phyloP scores from a whole-genome alignment of 1,139 yeast genomes.

The Candida neerlandica region DNA sequence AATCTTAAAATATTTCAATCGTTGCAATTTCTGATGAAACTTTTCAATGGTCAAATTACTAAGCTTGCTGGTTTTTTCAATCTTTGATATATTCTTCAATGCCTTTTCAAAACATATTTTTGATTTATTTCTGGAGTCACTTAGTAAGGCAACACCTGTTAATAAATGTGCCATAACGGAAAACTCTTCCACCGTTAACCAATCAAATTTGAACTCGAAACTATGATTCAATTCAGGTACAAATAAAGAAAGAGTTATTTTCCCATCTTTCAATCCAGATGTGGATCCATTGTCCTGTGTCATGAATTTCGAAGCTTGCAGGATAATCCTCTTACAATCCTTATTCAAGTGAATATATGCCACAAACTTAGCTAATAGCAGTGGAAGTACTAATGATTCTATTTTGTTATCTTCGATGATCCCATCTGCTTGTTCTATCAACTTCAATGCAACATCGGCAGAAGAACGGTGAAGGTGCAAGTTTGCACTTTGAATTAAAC shows the following conservation, averaged over 20 bases:
- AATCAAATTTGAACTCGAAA: constrained; percentile 23
- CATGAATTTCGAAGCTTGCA: background rate
- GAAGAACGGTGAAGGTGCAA: constrained; percentile 33
- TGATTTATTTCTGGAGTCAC: constrained; percentile 30
- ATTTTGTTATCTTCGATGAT: background rate
- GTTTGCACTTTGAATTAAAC: constrained; percentile 25
- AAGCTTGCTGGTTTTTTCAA: background rate
- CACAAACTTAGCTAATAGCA: background rate
- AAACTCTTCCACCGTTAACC: constrained; percentile 49
- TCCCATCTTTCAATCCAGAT: constrained; percentile 1
- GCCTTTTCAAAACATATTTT: constrained; percentile 39
- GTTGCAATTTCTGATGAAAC: constrained; percentile 19
- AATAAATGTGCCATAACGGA: constrained; percentile 40
- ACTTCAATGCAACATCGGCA: constrained; percentile 20
- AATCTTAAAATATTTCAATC: constrained; percentile 26
- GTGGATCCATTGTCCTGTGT: background rate
- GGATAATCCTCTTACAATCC: constrained; percentile 4
- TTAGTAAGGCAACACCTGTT: constrained; percentile 39
- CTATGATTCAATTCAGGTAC: background rate
- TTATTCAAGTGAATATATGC: background rate
- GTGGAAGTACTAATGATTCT: constrained; percentile 1
- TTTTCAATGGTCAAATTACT: constrained; percentile 4
- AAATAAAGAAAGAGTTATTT: background rate
- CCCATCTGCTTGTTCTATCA: constrained; percentile 20
- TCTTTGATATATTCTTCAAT: constrained; percentile 24